phyloP scores from a whole-genome alignment of 2,329 filamentous ascomycete genomes.

The Alternaria rosae region DNA sequence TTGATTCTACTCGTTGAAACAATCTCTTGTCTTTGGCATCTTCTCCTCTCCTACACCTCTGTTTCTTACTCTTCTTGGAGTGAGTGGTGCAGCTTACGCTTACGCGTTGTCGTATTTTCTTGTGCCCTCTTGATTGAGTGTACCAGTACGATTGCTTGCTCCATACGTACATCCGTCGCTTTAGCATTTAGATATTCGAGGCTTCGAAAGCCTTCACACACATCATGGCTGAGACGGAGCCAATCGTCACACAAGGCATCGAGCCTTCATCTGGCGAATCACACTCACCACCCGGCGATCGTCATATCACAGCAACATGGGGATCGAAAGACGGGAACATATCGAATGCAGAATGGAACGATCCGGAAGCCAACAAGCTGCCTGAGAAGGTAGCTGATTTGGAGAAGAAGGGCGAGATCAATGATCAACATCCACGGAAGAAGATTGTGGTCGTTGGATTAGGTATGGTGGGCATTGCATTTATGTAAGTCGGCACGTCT shows the following conservation, averaged over 20 bases:
- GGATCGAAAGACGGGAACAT: slow-evolving; percentile 43
- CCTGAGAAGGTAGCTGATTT: slow-evolving; percentile 53
- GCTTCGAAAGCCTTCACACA: not conserved
- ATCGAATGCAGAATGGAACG: slow-evolving; percentile 57
- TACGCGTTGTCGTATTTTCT: not conserved
- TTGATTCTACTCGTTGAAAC: not conserved
- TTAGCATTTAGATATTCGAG: not conserved
- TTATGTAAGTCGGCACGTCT: slow-evolving; percentile 69
- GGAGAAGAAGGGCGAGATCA: slow-evolving; percentile 38
- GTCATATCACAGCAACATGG: slow-evolving; percentile 33
- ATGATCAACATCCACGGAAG: slow-evolving; percentile 57
- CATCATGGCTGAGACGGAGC: slow-evolving; percentile 31
- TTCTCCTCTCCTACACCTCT: not conserved
- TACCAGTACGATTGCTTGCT: not conserved
- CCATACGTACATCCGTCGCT: not conserved
- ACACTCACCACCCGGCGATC: slow-evolving; percentile 39
- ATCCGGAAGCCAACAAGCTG: slow-evolving; percentile 55
- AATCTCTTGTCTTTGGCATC: not conserved
- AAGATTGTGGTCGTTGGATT: slow-evolving; percentile 83
- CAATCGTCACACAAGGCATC: slow-evolving; percentile 43
- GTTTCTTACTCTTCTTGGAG: not conserved
- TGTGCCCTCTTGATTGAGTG: slow-evolving; percentile 12
- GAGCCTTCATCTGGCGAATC: slow-evolving; percentile 43
- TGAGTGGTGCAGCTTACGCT: not conserved
- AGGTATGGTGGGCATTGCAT: slow-evolving; percentile 90